phyloP scores from a whole-genome alignment of 331 rosid genomes.

The Malus hybrid region DNA sequence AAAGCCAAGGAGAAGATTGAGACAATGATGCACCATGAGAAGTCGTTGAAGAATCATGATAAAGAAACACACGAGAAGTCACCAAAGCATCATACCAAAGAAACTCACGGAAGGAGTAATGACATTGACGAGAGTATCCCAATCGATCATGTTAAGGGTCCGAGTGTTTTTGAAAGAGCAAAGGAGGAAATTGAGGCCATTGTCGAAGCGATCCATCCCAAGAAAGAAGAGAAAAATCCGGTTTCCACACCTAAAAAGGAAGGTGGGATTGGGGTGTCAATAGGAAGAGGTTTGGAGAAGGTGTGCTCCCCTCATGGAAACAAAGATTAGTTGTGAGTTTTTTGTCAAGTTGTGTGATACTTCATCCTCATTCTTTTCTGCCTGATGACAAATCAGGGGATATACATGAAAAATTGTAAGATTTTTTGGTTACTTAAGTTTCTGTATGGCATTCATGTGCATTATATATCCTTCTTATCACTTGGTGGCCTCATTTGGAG shows the following conservation, averaged over 20 bases:
- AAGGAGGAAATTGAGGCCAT: slow-evolving; percentile 74
- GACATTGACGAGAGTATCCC: slow-evolving; percentile 55
- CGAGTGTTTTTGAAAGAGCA: slow-evolving; percentile 50
- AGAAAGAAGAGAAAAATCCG: slow-evolving; percentile 27
- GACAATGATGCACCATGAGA: slow-evolving; percentile 39
- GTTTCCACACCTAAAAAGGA: slow-evolving; percentile 16
- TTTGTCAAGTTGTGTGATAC: neutral
- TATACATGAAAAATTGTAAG: neutral
- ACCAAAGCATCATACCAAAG: slow-evolving; percentile 14
- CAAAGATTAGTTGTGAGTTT: slow-evolving; percentile 7
- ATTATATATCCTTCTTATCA: neutral
- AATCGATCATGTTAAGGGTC: slow-evolving; percentile 48
- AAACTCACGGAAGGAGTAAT: slow-evolving; percentile 60
- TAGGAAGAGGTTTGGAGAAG: slow-evolving; percentile 18
- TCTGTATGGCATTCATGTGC: neutral
- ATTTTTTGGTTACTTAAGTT: neutral
- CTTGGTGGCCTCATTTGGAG: neutral
- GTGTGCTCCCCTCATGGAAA: slow-evolving; percentile 14
- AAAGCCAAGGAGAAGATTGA: slow-evolving; percentile 51
- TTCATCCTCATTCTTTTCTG: neutral
- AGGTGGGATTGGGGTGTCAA: slow-evolving; percentile 7
- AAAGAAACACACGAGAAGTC: neutral
- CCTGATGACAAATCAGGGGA: neutral
- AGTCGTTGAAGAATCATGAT: slow-evolving; percentile 32
- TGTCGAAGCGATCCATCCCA: slow-evolving; percentile 42